Evolutionary conservation across 2,329 filamentous ascomycete species (phyloP).

Genomic region (Lasiodiplodia theobromae): DNA sequence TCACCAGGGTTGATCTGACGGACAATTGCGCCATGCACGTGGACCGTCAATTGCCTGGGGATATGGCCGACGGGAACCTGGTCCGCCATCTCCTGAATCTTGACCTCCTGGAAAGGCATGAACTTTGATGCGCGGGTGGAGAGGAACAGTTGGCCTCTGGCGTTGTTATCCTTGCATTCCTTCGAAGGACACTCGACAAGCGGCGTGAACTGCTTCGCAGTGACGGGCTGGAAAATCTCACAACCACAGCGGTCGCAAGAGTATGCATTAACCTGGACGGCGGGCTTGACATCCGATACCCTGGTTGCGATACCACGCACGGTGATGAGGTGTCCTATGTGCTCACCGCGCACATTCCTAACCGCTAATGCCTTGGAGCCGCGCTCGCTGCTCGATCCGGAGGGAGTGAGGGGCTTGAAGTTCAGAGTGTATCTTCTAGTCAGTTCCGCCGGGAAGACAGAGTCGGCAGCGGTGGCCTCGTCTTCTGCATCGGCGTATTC

Average conservation of each 20-base stretch:
- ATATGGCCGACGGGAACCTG: constrained; percentile 99
- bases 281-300: constrained; percentile 96
- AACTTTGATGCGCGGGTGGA: constrained; percentile 98
- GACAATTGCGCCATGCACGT: constrained; percentile 87
- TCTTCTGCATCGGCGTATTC: constrained; percentile 49
- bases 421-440: constrained; percentile 94
- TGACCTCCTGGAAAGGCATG: constrained; percentile 95
- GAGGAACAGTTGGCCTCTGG: constrained; percentile 90
- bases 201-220: constrained; percentile 87
- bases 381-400: constrained; percentile 68
- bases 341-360: constrained; percentile 88
- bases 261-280: constrained; percentile 97
- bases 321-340: constrained; percentile 92
- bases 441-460: constrained; percentile 89
- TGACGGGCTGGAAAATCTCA: constrained; percentile 97
- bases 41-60: constrained; percentile 85
- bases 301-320: constrained; percentile 92
- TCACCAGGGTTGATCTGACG: constrained; percentile 92
- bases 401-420: constrained; percentile 88
- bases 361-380: constrained; percentile 78
- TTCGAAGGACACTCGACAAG: constrained; percentile 84
- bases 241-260: constrained; percentile 95
- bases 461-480: constrained; percentile 67
- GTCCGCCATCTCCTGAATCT: constrained; percentile 99
- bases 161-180: constrained; percentile 89